Percentiles rank a stretch among this genome's conserved stretches.
phyloP scores from a whole-genome alignment of 768 basidiomycete species.

The Hirschioporus abietinus region DNA sequence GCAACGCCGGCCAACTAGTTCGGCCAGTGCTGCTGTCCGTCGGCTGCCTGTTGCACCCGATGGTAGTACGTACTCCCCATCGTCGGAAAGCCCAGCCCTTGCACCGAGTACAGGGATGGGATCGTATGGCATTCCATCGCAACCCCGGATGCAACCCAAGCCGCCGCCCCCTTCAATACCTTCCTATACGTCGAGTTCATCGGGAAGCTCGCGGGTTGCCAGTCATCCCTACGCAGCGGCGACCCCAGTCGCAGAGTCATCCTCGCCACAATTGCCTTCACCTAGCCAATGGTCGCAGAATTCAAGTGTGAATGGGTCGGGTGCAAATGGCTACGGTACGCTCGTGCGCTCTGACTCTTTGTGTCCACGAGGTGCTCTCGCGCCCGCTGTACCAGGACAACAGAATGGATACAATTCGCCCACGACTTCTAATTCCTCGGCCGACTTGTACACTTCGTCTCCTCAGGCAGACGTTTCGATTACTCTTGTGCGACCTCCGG shows the following conservation, averaged over 20 bases:
- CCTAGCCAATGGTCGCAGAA: background rate
- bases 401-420: background rate
- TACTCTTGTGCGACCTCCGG: background rate
- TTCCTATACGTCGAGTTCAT: background rate
- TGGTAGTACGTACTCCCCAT: background rate
- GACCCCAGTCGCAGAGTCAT: background rate
- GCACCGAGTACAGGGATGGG: background rate
- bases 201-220: background rate
- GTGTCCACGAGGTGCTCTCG: constrained; percentile 6
- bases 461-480: background rate
- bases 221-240: background rate
- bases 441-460: background rate
- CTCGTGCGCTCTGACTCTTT: background rate
- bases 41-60: background rate
- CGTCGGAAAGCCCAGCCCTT: background rate
- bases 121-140: background rate
- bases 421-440: background rate
- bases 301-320: background rate
- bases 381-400: constrained; percentile 6
- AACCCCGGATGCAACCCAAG: background rate
- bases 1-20: background rate
- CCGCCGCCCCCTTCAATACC: background rate
- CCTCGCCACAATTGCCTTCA: background rate
- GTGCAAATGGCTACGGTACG: background rate
- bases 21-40: background rate